phyloP scores from a whole-genome alignment of 352 stramenopile genomes.

The Globisporangium splendens region DNA sequence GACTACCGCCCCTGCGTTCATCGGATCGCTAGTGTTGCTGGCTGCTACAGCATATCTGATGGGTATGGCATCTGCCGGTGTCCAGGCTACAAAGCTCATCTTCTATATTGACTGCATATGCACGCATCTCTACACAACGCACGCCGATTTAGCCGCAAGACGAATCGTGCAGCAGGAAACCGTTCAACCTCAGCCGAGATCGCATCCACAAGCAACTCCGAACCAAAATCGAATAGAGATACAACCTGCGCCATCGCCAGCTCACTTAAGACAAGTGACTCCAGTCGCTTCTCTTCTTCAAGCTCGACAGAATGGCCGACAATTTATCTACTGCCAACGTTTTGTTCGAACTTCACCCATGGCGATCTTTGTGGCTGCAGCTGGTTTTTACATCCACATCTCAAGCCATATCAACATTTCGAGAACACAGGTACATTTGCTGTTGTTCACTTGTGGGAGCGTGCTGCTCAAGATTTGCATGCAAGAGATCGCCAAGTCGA shows the following conservation, averaged over 20 bases:
- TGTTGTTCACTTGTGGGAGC: slow-evolving; percentile 16
- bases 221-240: too few relatives aligned
- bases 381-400: not conserved
- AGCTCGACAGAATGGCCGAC: too few relatives aligned
- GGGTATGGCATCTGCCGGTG: not conserved
- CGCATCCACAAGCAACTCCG: too few relatives aligned
- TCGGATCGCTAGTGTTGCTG: slow-evolving; percentile 5
- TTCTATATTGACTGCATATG: slow-evolving; percentile 3
- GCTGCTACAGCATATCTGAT: not conserved
- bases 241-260: too few relatives aligned
- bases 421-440: not conserved
- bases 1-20: not conserved
- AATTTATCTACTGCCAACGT: too few relatives aligned
- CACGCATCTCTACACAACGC: not conserved
- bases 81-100: slow-evolving; percentile 3
- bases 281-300: too few relatives aligned
- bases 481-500: slow-evolving; percentile 29
- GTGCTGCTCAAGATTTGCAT: slow-evolving; percentile 28
- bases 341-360: not conserved
- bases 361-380: not conserved
- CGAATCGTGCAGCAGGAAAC: not conserved
- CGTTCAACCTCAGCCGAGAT: too few relatives aligned
- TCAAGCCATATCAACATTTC: not conserved
- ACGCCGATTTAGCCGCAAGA: not conserved
- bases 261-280: too few relatives aligned